Evolutionary conservation across 768 basidiomycete species (phyloP).

Genomic region (Tulasnella sp.): DNA sequence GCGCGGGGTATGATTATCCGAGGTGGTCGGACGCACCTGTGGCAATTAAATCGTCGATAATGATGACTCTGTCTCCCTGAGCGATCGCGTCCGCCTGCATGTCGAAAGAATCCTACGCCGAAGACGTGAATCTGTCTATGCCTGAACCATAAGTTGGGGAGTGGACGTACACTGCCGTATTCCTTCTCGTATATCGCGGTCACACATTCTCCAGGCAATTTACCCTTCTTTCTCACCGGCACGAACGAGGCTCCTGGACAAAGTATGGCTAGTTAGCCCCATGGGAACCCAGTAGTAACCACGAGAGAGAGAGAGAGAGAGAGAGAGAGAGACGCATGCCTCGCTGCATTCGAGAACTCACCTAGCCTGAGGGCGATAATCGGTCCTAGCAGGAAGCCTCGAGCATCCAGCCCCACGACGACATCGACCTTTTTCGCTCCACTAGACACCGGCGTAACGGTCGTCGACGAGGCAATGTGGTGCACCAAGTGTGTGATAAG

Average conservation of each 20-base stretch:
- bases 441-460: slow-evolving; percentile 36
- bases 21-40: slow-evolving; percentile 51
- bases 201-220: slow-evolving; percentile 82
- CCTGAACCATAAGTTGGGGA: background rate
- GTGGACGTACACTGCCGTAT: slow-evolving; percentile 60
- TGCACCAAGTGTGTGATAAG: slow-evolving; percentile 83
- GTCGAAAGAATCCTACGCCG: slow-evolving; percentile 80
- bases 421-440: slow-evolving; percentile 68
- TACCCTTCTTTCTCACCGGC: slow-evolving; percentile 88
- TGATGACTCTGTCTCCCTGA: slow-evolving; percentile 72
- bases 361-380: slow-evolving; percentile 79
- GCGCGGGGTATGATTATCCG: background rate
- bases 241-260: slow-evolving; percentile 72
- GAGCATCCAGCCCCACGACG: slow-evolving; percentile 89
- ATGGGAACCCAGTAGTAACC: background rate
- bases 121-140: background rate
- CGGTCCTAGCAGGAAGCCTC: slow-evolving; percentile 93
- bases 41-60: slow-evolving; percentile 93
- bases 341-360: background rate
- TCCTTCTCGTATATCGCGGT: slow-evolving; percentile 81
- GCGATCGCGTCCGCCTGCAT: slow-evolving; percentile 84
- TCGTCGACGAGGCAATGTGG: slow-evolving; percentile 66
- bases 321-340: background rate
- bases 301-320: background rate
- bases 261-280: background rate